phyloP scores from a whole-genome alignment of 345 rosid species.

The Corchorus olitorius region DNA sequence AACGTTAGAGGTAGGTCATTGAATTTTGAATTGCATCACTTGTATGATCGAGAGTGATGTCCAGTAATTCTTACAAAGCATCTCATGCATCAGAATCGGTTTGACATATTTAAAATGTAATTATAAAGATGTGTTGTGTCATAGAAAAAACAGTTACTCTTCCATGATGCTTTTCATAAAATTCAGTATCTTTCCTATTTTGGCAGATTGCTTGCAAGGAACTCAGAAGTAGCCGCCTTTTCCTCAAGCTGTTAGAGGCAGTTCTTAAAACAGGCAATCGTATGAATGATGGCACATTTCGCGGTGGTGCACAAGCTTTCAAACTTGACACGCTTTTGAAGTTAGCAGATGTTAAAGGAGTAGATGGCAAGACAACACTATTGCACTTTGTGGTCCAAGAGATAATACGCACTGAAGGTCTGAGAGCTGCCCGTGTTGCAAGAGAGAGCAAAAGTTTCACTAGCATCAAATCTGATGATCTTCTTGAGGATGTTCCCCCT shows the following conservation, averaged over 20 bases:
- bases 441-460: constrained; percentile 69
- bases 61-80: not conserved
- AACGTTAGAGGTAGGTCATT: constrained; percentile 65
- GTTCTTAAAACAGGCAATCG: constrained; percentile 99
- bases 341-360: constrained; percentile 91
- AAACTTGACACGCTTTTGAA: constrained; percentile 97
- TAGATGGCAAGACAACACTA: constrained; percentile 94
- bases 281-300: constrained; percentile 96
- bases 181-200: constrained; percentile 8
- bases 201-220: constrained; percentile 87
- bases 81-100: not conserved
- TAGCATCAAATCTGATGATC: constrained; percentile 77
- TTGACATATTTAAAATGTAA: not conserved
- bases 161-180: not conserved
- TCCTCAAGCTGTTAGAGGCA: constrained; percentile 96
- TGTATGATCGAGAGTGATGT: constrained; percentile 6
- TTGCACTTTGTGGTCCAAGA: constrained; percentile 97
- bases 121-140: constrained; percentile 6
- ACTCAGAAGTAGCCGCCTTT: constrained; percentile 77
- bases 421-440: constrained; percentile 75
- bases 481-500: constrained; percentile 53
- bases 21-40: constrained; percentile 22
- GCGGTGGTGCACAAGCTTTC: constrained; percentile 97
- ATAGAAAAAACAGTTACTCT: not conserved
- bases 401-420: constrained; percentile 88